Evolutionary conservation across 257 asterid genomes (phyloP), one percentile per base, ranked within the genome.

Genomic region (Solanum medicagineum): DNA sequence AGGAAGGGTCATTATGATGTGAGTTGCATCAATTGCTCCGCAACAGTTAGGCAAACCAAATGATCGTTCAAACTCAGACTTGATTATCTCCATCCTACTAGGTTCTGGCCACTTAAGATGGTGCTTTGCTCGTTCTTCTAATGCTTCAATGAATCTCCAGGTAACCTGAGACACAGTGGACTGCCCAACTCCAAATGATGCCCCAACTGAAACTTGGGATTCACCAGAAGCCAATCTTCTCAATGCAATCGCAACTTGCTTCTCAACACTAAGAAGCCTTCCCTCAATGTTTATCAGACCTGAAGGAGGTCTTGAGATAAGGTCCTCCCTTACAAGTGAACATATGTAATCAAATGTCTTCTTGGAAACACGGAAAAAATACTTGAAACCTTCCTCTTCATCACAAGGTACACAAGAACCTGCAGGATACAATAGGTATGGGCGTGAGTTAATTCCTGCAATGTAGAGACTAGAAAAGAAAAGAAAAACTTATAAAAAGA

Each of bases 281-380:
- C 99, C 99, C 79, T 97, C 99, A 7, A 95, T 97, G 90, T 97
- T 97, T 86, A 97, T 95, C 84, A 97, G 97, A 14, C 99, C 99
- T 1, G 98, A 95, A 86, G 99, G 99, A 22, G 98, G 99, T 65
- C 98, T 89, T 79, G 99, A 95, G 88, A 97, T 94, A n/a, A 97
- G 97, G 86, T 97, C 94, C 88, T 93, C 97, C 86, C 96, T 91
- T 22, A 97, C 98, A 19, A 95, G 97, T 0, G 98, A 94, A 81
- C 98, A 95, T 22, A 95, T 92, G 89, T 97, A 97, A 84, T 92
- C 94, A 81, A 97, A 97, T 4, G 95, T 94, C 86, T 74, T 92
- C 93, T 94, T 97, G 0, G 98, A 95, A 83, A 92, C 93, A 0
- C 98, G 94, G 81, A 97, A 95, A 90, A 94, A 97, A 69, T 91